Evolutionary conservation across 2,329 filamentous ascomycete genomes (phyloP).

Genomic region (Aureobasidium sp.): DNA sequence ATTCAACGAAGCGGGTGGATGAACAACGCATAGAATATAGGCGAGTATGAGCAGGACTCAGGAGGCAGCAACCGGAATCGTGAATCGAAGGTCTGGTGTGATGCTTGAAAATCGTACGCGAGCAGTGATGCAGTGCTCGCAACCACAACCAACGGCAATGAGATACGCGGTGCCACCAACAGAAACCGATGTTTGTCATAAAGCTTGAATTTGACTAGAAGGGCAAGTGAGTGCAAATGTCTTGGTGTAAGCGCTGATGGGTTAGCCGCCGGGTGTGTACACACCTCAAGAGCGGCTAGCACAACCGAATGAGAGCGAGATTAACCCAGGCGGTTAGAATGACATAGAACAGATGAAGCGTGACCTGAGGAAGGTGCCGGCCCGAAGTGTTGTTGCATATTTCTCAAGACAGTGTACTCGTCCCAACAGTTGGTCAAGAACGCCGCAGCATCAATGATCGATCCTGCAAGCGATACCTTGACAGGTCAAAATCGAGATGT

Average conservation of each 20-base stretch:
- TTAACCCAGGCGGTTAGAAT: not conserved
- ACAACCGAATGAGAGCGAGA: not conserved
- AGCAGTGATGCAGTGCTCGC: not conserved
- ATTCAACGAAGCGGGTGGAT: not conserved
- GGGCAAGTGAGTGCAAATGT: not conserved
- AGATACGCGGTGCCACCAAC: constrained; percentile 1
- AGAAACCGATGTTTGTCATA: not conserved
- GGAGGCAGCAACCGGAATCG: not conserved
- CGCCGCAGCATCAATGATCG: not conserved
- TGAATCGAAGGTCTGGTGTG: not conserved
- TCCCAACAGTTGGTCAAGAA: constrained; percentile 6
- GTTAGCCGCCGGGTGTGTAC: not conserved
- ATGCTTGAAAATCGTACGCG: not conserved
- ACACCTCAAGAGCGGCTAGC: not conserved
- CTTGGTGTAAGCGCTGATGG: not conserved
- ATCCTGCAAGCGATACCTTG: not conserved
- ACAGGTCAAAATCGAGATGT: not conserved
- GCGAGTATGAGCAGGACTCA: too few relatives aligned
- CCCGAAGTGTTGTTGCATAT: not conserved
- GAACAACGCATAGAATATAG: not conserved
- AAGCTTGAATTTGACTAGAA: not conserved
- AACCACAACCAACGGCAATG: not conserved
- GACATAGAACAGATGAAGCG: not conserved
- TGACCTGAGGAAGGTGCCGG: too few relatives aligned
- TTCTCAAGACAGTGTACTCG: not conserved